Base-by-base conservation (phyloP, 129 eudicot genomes). In the Saposhnikovia divaricata region DNA sequence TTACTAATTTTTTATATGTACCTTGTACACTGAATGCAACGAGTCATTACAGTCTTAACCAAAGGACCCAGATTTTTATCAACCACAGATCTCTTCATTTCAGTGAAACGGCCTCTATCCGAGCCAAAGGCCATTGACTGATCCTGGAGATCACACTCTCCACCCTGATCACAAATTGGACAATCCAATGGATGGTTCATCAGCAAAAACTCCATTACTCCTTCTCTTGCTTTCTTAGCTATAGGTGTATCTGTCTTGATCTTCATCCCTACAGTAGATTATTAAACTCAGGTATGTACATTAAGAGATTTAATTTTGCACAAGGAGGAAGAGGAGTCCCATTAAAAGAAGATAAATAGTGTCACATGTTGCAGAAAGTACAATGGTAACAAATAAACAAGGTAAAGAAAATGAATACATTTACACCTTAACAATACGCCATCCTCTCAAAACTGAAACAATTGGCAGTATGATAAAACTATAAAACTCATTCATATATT, bases 51-150 rank as follows among this genome's bases (percentile, higher is more conserved):
- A 1, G 99, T 96, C 85, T 96, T 96, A 78, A 96, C 99, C 80
- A 96, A 83, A 4, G 98, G 99, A 43, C 99, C 99, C 48, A 96
- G 87, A 87, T 96, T 96, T 87, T 96, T 96, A 79, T 96, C 99
- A 40, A 96, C 99, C 44, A 96, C 98, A 25, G 99, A 96, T 89
- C 99, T 89, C 87, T 96, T 96, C 78, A 89, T 87, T 82, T 96
- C 99, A 59, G 97, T 96, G 63, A 96, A 96, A 77, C 99, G 98
- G 31, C 99, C 97, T 63, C 99, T 80, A 75, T 96, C 99, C 25
- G 99, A 96, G 42, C 99, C 99, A 84, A 96, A 96, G 71, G 98
- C 98, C 99, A 92, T 96, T 50, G 99, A 96, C 81, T 96, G 98
- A 84, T 96, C 99, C 77, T 96, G 99, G 71, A 96, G 99, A 81